Evolutionary conservation across 495 filamentous ascomycete species (phyloP), one percentile per base, ranked within the genome.

Genomic region (Lichenothelia convexa): DNA sequence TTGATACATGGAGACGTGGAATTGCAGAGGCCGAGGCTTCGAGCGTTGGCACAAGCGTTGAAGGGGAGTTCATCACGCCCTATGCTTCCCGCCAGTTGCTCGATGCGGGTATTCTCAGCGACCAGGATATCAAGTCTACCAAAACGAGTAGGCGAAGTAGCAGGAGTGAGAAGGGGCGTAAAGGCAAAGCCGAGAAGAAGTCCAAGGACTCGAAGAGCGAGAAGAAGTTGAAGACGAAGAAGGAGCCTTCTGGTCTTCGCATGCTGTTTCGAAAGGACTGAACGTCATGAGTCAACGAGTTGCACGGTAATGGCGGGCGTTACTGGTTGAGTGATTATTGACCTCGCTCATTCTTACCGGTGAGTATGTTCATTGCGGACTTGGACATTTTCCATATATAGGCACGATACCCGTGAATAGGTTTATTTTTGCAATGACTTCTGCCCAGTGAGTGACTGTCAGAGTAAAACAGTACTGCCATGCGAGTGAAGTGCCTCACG

Each of bases 1-100:
- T 93, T 21, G 82, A 93, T 48, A 63, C 56, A 16, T 93, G 85
- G 85, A 66, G 83, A 15, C 65, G 83, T n/a, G 85, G 84, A 5
- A 85, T 93, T 34, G 80, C 75, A 9, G 77, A 78, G 29, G 57
- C 56, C 6, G 69, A 76, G 42, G 71, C 61, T 18, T 45, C 54
- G 6, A 75, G 71, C 48, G 41, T 64, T 3, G 70, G 63, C 15
- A 81, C 77, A 2, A 76, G 70, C 17, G 83, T 84, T 3, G 85
- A 92, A 34, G 70, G 80, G 5, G 85, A 93, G 49, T 78, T 87
- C 44, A 81, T 93, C 54, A 89, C 79, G 16, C 78, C 78, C 3
- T 67, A 67, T 18, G 85, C 85, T 0, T 73, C 35, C 63, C 67
- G 35, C 63, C 75, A 51, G 31, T 42, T 66, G 15, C 50, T 56